A percentile compares a stretch with the other conserved stretches of the same genome.
Evolutionary conservation across 805 yeast species (phyloP).

Genomic region (Zygoascus flipseniorum): DNA sequence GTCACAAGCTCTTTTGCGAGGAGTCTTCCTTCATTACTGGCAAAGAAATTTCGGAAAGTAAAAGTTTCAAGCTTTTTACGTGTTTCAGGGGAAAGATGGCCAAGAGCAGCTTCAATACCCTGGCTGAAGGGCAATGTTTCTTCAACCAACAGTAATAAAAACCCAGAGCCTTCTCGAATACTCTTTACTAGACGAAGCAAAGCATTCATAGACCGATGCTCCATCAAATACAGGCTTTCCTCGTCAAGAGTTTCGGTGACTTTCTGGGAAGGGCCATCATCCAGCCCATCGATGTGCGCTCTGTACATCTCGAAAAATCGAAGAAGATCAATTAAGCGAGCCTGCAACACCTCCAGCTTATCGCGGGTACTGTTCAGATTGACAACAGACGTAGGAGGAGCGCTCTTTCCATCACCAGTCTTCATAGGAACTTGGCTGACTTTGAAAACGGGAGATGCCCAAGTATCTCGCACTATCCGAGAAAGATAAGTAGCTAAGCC

Average conservation of each 20-base stretch:
- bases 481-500: slow-evolving; percentile 76
- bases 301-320: slow-evolving; percentile 37
- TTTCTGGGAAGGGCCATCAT: slow-evolving; percentile 20
- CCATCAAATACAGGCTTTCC: slow-evolving; percentile 32
- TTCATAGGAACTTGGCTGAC: slow-evolving; percentile 7
- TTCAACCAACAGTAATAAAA: slow-evolving; percentile 70
- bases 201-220: slow-evolving; percentile 78
- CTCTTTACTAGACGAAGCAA: slow-evolving; percentile 64
- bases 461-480: slow-evolving; percentile 66
- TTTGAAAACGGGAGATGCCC: slow-evolving; percentile 66
- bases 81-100: slow-evolving; percentile 56
- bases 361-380: slow-evolving; percentile 14
- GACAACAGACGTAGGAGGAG: background rate
- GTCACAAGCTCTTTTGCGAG: slow-evolving; percentile 80
- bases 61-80: slow-evolving; percentile 60
- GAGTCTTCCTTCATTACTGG: slow-evolving; percentile 54
- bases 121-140: slow-evolving; percentile 38
- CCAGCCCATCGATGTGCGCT: slow-evolving; percentile 36
- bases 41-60: slow-evolving; percentile 67
- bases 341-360: slow-evolving; percentile 24
- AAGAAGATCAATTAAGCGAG: slow-evolving; percentile 25
- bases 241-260: slow-evolving; percentile 1
- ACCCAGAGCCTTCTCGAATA: slow-evolving; percentile 84
- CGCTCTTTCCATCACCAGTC: slow-evolving; percentile 11
- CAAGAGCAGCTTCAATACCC: slow-evolving; percentile 59